A percentile compares a stretch with the other conserved stretches of the same genome.
phyloP scores from a whole-genome alignment of 176 grass and related monocot genomes.

The Dactylis glomerata region DNA sequence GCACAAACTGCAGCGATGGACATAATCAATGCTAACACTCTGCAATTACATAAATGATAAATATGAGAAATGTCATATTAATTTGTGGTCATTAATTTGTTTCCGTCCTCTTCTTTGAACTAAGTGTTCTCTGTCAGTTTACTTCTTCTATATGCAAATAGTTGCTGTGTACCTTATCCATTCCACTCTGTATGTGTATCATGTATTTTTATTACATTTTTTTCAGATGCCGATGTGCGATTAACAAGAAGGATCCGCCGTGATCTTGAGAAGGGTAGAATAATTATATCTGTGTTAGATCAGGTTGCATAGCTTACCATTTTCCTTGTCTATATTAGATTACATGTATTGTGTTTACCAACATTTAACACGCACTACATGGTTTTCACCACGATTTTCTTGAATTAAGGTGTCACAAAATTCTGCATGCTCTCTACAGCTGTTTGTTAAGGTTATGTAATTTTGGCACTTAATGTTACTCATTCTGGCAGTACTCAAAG shows the following conservation, averaged over 20 bases:
- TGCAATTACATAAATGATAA: background rate
- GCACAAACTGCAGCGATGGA: constrained; percentile 1
- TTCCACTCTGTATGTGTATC: constrained; percentile 8
- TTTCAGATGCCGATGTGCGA: constrained; percentile 46
- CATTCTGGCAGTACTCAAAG: constrained; percentile 72
- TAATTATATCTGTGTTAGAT: constrained; percentile 90
- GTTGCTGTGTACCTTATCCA: constrained; percentile 1
- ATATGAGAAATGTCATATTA: background rate
- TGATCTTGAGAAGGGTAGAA: constrained; percentile 87
- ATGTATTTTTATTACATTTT: constrained; percentile 22
- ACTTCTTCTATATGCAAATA: background rate
- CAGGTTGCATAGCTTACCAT: constrained; percentile 53
- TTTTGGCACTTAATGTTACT: constrained; percentile 18
- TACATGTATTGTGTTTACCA: background rate
- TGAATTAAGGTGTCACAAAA: background rate
- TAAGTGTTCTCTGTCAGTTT: background rate
- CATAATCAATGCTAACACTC: background rate
- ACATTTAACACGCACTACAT: background rate
- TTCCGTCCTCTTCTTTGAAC: background rate
- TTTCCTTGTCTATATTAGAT: background rate
- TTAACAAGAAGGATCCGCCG: constrained; percentile 23
- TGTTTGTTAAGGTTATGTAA: background rate
- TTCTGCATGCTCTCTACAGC: background rate
- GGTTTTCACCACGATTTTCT: background rate
- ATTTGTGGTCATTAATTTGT: background rate